Evolutionary conservation across 2,329 filamentous ascomycete species (phyloP).

Genomic region (Trichoderma koningii): DNA sequence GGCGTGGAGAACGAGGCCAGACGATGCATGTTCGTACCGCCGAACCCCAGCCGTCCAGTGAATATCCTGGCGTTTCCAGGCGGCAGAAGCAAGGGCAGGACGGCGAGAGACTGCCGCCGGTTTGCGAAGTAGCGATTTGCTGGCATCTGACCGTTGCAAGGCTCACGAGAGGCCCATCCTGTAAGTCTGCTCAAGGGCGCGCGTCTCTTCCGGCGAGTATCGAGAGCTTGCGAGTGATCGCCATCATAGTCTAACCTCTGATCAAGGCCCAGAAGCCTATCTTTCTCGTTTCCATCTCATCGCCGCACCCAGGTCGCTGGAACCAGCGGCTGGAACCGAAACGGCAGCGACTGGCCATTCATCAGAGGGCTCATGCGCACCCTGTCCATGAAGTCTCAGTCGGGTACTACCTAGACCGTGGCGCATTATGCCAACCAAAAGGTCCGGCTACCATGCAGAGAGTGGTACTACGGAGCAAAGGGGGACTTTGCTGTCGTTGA

Average conservation of each 20-base stretch:
- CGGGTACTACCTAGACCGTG: background rate
- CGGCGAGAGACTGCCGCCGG: background rate
- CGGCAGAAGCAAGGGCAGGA: background rate
- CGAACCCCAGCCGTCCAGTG: constrained; percentile 1
- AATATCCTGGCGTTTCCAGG: background rate
- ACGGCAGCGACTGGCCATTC: constrained; percentile 6
- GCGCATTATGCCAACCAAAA: background rate
- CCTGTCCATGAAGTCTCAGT: constrained; percentile 1
- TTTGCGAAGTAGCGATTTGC: background rate
- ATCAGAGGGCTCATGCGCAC: background rate
- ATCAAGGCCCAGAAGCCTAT: background rate
- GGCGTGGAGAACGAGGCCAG: background rate
- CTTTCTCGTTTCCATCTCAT: constrained; percentile 4
- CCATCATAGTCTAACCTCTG: background rate
- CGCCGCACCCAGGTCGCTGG: constrained; percentile 19
- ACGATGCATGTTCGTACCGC: background rate
- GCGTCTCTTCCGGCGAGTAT: background rate
- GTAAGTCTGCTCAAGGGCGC: background rate
- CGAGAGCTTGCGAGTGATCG: background rate
- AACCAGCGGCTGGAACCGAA: constrained; percentile 16
- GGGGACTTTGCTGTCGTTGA: background rate
- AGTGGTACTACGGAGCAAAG: constrained; percentile 12
- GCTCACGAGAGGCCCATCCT: too few relatives aligned
- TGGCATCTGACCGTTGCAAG: too few relatives aligned
- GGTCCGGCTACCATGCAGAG: constrained; percentile 5